Evolutionary conservation across 345 rosid species (phyloP).

Genomic region (Turritis glabra): DNA sequence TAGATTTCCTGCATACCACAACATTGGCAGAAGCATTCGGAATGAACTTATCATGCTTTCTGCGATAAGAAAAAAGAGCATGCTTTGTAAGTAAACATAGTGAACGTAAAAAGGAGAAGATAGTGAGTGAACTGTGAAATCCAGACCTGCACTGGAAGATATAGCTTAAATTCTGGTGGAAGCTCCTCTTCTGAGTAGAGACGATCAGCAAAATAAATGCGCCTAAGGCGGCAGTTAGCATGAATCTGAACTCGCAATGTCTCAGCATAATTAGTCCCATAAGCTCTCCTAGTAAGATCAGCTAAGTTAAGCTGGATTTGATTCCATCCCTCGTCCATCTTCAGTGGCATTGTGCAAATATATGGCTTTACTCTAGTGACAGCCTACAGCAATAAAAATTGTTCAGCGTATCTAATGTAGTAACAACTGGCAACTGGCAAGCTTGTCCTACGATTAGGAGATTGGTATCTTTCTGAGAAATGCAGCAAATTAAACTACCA

Average conservation of each 20-base stretch:
- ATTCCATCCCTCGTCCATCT: slow-evolving; percentile 97
- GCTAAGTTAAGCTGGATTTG: slow-evolving; percentile 91
- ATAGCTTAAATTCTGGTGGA: slow-evolving; percentile 91
- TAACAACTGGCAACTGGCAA: background rate
- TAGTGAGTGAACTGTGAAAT: background rate
- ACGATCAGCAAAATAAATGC: slow-evolving; percentile 91
- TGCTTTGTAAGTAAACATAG: background rate
- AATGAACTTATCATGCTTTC: slow-evolving; percentile 48
- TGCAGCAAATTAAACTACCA: background rate
- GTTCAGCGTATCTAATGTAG: background rate
- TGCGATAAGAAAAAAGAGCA: slow-evolving; percentile 39
- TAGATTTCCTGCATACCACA: background rate
- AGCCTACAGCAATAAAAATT: slow-evolving; percentile 49
- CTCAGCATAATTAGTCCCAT: slow-evolving; percentile 95
- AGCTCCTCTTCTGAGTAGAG: slow-evolving; percentile 97
- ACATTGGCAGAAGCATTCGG: background rate
- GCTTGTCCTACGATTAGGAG: background rate
- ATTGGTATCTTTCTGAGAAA: background rate
- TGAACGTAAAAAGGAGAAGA: background rate
- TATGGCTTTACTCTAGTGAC: slow-evolving; percentile 93
- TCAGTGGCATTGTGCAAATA: slow-evolving; percentile 92
- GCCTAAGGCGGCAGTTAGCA: slow-evolving; percentile 86
- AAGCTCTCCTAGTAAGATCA: slow-evolving; percentile 90
- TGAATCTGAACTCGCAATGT: slow-evolving; percentile 95
- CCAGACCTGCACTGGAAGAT: slow-evolving; percentile 89